Evolutionary conservation across 305 asterid genomes (phyloP).

Genomic region (Fraxinus velutina): DNA sequence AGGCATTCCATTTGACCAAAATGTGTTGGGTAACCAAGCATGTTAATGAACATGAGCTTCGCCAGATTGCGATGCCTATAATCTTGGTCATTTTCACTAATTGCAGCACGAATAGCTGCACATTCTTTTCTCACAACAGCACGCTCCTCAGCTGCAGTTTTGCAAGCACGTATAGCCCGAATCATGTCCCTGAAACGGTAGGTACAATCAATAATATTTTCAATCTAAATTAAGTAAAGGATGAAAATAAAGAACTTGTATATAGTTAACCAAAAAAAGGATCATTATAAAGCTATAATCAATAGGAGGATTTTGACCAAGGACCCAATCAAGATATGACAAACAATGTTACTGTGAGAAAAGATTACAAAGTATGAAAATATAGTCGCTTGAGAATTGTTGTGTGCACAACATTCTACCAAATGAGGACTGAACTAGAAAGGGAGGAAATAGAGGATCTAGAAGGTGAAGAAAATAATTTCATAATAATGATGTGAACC

Average conservation of each 20-base stretch:
- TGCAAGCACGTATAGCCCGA: constrained; percentile 88
- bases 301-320: neutral
- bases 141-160: constrained; percentile 98
- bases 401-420: neutral
- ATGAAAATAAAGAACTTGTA: neutral
- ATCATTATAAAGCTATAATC: neutral
- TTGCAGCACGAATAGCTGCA: constrained; percentile 90
- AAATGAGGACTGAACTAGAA: neutral
- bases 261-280: neutral
- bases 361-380: neutral
- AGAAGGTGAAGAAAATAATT: neutral
- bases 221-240: constrained; percentile 11
- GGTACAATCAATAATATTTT: constrained; percentile 10
- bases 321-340: neutral
- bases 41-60: constrained; percentile 98
- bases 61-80: constrained; percentile 96
- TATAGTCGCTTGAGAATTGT: neutral
- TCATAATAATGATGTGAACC: neutral
- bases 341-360: neutral
- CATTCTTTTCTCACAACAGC: constrained; percentile 96
- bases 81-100: constrained; percentile 84
- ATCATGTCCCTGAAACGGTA: constrained; percentile 83
- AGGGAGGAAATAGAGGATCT: neutral
- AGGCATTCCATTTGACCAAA: constrained; percentile 99
- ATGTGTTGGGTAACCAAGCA: constrained; percentile 99